These are phyloP conservation scores for Cucurbita argyrosperma DNA, from an alignment of 306 rosid genomes.

Conservation along the genomic window DNA sequence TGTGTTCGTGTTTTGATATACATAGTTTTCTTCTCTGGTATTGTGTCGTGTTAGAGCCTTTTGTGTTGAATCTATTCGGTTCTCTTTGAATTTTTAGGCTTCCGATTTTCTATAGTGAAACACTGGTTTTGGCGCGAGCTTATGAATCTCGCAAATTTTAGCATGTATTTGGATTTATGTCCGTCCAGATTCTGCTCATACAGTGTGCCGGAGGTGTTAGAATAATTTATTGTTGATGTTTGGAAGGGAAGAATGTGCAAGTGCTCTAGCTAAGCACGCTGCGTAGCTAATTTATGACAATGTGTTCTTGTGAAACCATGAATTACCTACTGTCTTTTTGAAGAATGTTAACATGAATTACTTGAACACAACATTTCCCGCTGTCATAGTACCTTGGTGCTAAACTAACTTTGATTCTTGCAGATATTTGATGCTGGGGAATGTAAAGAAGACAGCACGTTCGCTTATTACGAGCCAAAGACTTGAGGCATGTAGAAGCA, in stretches of 20 bases:
- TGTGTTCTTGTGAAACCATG: not conserved
- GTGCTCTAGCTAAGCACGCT: not conserved
- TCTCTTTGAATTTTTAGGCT: not conserved
- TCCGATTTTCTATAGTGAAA: not conserved
- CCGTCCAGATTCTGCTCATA: not conserved
- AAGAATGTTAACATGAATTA: not conserved
- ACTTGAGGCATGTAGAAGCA: constrained; percentile 16
- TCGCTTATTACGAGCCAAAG: constrained; percentile 25
- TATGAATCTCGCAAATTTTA: not conserved
- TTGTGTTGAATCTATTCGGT: not conserved
- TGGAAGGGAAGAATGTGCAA: not conserved
- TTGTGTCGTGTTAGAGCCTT: not conserved
- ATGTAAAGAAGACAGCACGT: constrained; percentile 28
- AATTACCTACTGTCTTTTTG: not conserved
- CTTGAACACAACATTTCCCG: not conserved
- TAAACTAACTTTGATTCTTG: constrained; percentile 15
- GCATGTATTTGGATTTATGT: not conserved
- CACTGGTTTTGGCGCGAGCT: not conserved
- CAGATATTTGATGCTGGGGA: constrained; percentile 65
- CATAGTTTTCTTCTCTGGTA: not conserved
- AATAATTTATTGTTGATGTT: not conserved
- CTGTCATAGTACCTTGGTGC: not conserved
- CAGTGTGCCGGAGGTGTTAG: not conserved
- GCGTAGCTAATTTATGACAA: not conserved
- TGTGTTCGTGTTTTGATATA: not conserved